Base-by-base conservation (phyloP, 805 yeast genomes). In the Tetrapisispora pingtungensis region DNA sequence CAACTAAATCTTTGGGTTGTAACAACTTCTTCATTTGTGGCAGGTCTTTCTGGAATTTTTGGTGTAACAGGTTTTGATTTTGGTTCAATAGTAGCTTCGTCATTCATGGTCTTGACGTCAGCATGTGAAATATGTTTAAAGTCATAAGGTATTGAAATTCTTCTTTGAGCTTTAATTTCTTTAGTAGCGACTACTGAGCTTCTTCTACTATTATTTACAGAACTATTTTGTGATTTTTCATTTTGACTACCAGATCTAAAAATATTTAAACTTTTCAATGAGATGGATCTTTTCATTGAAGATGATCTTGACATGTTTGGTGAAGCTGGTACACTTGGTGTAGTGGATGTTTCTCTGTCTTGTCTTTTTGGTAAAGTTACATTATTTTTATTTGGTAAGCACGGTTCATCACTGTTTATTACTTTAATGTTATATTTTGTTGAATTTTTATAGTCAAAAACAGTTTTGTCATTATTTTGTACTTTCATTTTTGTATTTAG, bases 111-210 rank as follows among this genome's bases (percentile, higher is more conserved):
- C 10, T 39, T 34, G 10, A 22, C 28, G 41, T 66, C 66, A 7
- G 69, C 64, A 45, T 68, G 72, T 8, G 69, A 64, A 18, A 68
- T 64, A 51, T 68, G 72, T 17, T 62, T 65, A 47, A 68, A 68
- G 3, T 52, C 66, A 45, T 59, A 68, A 2, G 72, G 72, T 1
- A 66, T 60, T 1, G 70, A 66, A 12, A 68, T 67, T 43, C 44
- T 40, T 28, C 40, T 37, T 13, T 26, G 33, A 8, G 40, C 40
- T 37, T 37, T 37, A 10, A 28, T 17, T 12, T 37, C 40, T 37
- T 37, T 37, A 10, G 10, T 27, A 7, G 17, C 24, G 2, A 28
- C 15, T 4, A 20, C 26, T 2, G 39, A n/a, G 14, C 10, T 24
- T 6, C 27, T 3, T 15, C 18, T 36, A 10, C 19, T 24, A 5